Evolutionary conservation across 169 alveolate species (phyloP), one percentile per base, ranked within the genome.

Genomic region (Cryptosporidium parvum): DNA sequence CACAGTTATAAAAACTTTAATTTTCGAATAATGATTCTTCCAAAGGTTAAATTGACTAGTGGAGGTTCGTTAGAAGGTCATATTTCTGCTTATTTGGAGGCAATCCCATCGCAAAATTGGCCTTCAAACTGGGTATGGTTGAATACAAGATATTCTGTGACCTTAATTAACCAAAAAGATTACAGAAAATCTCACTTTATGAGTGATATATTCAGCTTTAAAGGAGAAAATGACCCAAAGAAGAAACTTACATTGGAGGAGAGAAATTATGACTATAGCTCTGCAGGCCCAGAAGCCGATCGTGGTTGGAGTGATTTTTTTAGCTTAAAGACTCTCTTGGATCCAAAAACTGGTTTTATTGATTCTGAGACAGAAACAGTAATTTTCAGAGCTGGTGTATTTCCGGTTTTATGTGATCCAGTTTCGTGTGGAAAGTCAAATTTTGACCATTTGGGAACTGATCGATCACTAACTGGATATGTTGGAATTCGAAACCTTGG

Each of bases 401-500:
- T 62, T 62, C 89, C 89, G 2, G 65, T 62, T 10, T 29, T 70
- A 23, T 80, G 89, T 33, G 89, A 80, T 5, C 89, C 89, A 3
- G 70, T 31, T 26, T 61, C 68, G 3, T 61, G 12, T 12, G 89
- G 89, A 4, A 59, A 65, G 23, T 52, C 75, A 6, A 65, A 18
- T 33, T 9, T 80, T 37, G 89, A 80, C 31, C 44, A 16, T 26
- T 42, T 80, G 1, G 75, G 89, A n/a, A 80, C 89, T 8, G 89
- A 80, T 5, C 62, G 89, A 5, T 80, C 89, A 18, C 37, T 45
- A 7, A 96, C 98, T 16, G 99, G 99, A 1, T 97, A 93, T 91
- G 99, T 97, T 23, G 99, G 99, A 2, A 73, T 97, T 56, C 95
- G 96, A 72, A 98, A 97, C 91, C 97, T 97, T 61, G 99, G 99